These are phyloP conservation scores for Aristolochia contorta DNA, from an alignment of 164 flowering plant species.

Conservation along the genomic window DNA sequence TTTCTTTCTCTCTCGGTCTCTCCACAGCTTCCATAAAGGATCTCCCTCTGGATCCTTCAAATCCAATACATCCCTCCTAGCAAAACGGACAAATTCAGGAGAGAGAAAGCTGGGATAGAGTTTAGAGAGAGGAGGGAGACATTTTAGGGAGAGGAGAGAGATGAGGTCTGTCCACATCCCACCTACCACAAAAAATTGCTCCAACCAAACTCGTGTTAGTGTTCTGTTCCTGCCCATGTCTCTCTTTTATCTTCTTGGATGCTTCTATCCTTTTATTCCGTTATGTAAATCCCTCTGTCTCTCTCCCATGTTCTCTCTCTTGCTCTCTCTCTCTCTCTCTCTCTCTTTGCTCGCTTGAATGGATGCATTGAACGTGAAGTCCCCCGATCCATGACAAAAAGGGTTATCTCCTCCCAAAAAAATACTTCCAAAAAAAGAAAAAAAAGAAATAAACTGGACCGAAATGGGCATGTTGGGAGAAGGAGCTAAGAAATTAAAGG, in stretches of 20 bases:
- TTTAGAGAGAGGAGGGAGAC: neutral
- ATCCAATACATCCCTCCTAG: conserved; percentile 3
- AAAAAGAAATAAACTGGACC: no score
- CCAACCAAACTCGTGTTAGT: neutral
- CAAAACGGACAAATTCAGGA: neutral
- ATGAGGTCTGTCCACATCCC: conserved; percentile 1
- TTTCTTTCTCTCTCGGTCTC: neutral
- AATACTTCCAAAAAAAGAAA: neutral
- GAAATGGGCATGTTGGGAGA: neutral
- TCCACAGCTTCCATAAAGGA: neutral
- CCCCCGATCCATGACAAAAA: conserved; percentile 1
- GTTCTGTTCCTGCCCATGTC: conserved; percentile 2
- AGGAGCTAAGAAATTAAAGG: neutral
- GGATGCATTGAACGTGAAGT: conserved; percentile 1
- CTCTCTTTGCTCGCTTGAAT: neutral
- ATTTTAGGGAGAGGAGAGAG: neutral
- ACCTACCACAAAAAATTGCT: neutral
- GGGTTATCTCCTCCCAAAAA: neutral
- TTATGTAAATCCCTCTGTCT: neutral
- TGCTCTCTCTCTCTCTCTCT: neutral
- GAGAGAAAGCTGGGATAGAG: neutral
- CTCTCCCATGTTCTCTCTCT: neutral
- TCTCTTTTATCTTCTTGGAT: neutral
- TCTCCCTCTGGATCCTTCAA: neutral
- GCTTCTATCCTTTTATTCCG: no score